These are phyloP conservation scores for Cinchona pubescens DNA, from an alignment of 257 asterid species.

Conservation along the genomic window DNA sequence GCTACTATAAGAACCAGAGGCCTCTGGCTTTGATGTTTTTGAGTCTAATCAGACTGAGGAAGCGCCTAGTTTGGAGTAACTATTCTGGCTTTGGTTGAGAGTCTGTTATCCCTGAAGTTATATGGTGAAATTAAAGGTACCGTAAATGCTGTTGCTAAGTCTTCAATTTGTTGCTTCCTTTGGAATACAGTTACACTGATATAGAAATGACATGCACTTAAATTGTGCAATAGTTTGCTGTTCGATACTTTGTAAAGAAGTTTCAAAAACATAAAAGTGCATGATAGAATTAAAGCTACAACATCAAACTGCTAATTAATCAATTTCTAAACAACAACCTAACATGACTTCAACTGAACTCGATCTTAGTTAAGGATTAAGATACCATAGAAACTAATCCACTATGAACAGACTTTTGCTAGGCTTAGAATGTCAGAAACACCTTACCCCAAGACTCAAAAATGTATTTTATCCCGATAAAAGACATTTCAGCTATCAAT, in stretches of 20 bases:
- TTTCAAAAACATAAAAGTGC: neutral
- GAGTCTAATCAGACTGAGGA: slow-evolving; percentile 94
- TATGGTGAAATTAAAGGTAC: slow-evolving; percentile 6
- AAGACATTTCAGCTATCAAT: slow-evolving; percentile 18
- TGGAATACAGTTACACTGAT: neutral
- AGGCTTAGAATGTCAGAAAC: neutral
- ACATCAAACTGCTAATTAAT: neutral
- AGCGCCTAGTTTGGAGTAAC: slow-evolving; percentile 80
- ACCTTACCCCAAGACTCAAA: slow-evolving; percentile 10
- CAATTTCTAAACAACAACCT: neutral
- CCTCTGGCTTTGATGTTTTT: slow-evolving; percentile 66
- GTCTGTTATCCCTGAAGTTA: neutral
- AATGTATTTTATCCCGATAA: neutral
- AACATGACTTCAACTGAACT: neutral
- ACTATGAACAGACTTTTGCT: neutral
- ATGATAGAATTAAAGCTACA: neutral
- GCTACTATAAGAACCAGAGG: slow-evolving; percentile 67
- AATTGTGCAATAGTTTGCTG: neutral
- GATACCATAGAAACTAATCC: neutral
- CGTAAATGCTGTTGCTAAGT: slow-evolving; percentile 9
- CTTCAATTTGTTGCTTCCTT: neutral
- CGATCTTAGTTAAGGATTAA: neutral
- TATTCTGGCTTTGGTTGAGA: neutral
- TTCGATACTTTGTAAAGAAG: neutral
- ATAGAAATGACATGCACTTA: slow-evolving; percentile 18